A percentile compares a stretch with the other conserved stretches of the same genome.
Conservation (phyloP, 73 alveolate genomes). For the Durusdinium trenchii region DNA sequence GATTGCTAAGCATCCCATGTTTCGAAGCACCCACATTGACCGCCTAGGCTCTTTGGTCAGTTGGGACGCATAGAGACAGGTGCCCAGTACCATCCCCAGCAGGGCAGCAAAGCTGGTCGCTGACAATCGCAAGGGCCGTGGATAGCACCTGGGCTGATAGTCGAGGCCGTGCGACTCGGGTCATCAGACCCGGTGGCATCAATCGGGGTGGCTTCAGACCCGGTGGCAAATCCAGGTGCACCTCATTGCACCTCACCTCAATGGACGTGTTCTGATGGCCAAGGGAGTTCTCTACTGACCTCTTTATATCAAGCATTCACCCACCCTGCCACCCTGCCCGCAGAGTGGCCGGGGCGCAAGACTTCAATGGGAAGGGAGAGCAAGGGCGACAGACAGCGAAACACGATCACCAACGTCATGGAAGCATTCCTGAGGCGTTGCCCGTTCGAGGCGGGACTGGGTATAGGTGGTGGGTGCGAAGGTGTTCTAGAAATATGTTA, state of each 20-base stretch:
- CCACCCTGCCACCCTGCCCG: background rate
- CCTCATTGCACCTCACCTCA: too few species aligned
- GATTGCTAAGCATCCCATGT: too few species aligned
- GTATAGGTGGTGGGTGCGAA: too few species aligned
- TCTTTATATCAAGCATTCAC: background rate
- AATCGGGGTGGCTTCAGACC: background rate
- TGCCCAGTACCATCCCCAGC: conserved; percentile 23
- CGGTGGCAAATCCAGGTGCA: too few species aligned
- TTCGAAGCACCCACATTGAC: too few species aligned
- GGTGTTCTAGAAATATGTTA: too few species aligned
- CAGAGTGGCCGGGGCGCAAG: background rate
- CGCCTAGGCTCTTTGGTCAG: background rate
- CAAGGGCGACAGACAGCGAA: conserved; percentile 32
- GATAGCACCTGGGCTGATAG: conserved; percentile 8
- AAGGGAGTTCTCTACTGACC: background rate
- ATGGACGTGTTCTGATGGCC: too few species aligned
- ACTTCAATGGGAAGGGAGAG: background rate
- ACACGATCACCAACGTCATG: conserved; percentile 52
- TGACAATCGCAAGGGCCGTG: background rate
- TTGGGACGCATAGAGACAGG: conserved; percentile 45
- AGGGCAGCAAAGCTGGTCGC: background rate
- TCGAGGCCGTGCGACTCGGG: background rate
- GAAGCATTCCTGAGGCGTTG: conserved; percentile 36
- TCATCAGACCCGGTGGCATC: background rate
- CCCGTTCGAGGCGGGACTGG: too few species aligned